Percentiles rank a stretch among this genome's conserved stretches.
Evolutionary conservation across 495 filamentous ascomycete genomes (phyloP).

Genomic region (Neurospora cerealis): DNA sequence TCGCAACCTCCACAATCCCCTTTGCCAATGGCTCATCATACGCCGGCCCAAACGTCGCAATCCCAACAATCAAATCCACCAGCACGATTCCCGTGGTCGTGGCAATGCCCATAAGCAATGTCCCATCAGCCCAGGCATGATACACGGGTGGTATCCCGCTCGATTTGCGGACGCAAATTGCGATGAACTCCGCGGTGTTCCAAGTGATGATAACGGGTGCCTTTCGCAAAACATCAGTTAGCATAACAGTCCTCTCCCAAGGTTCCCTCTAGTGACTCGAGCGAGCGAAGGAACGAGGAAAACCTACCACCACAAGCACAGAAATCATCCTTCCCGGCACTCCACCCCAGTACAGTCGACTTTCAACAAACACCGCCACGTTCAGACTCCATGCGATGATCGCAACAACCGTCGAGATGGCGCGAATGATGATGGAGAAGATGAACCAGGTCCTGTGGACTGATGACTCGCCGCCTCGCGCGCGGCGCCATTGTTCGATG

Average conservation of each 20-base stretch:
- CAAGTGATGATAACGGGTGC: constrained; percentile 4
- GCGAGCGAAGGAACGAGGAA: not conserved
- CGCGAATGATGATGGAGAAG: constrained; percentile 8
- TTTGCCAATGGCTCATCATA: not conserved
- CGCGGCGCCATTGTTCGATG: constrained; percentile 2
- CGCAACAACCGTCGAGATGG: constrained; percentile 8
- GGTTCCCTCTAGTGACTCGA: not conserved
- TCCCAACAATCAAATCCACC: not conserved
- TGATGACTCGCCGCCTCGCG: not conserved
- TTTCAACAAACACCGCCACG: constrained; percentile 1
- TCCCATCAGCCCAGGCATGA: not conserved
- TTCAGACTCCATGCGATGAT: not conserved
- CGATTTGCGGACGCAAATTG: not conserved
- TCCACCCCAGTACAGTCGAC: not conserved
- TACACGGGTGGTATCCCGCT: not conserved
- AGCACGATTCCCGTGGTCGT: not conserved
- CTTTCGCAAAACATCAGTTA: not conserved
- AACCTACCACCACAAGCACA: constrained; percentile 3
- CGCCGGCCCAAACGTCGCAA: not conserved
- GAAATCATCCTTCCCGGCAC: not conserved
- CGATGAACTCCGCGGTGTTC: constrained; percentile 12
- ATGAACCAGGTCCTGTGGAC: constrained; percentile 2
- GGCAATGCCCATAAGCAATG: not conserved
- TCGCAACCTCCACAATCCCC: not conserved
- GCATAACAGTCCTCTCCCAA: not conserved